These are phyloP conservation scores for Ziziphus jujuba DNA, from an alignment of 306 rosid species.

Conservation along the genomic window DNA sequence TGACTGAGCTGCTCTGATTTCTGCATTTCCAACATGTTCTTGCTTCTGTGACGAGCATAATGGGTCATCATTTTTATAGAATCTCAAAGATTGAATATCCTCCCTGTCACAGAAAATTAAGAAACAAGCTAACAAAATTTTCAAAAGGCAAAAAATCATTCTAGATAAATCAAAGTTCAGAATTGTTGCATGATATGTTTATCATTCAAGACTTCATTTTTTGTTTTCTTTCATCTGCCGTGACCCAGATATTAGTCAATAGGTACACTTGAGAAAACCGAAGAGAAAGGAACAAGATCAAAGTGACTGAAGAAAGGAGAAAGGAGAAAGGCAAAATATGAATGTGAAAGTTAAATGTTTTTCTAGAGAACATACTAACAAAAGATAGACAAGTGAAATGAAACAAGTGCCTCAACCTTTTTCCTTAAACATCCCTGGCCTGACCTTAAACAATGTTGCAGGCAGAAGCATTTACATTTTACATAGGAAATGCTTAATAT, in stretches of 20 bases:
- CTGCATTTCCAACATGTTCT: constrained; percentile 40
- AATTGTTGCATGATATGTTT: too few species aligned
- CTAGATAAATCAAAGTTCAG: not conserved
- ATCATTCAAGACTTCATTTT: too few species aligned
- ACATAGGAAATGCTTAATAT: not conserved
- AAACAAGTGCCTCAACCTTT: not conserved
- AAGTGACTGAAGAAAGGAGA: too few species aligned
- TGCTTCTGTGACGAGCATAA: constrained; percentile 43
- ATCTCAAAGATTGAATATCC: constrained; percentile 58
- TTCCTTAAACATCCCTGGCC: not conserved
- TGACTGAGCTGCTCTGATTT: constrained; percentile 27
- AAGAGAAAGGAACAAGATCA: too few species aligned
- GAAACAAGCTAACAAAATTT: too few species aligned
- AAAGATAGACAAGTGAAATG: not conserved
- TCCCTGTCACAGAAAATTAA: constrained; percentile 42
- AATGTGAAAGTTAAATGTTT: not conserved
- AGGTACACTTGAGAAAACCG: too few species aligned
- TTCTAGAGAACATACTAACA: not conserved
- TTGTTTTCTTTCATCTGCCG: too few species aligned
- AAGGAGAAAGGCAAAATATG: too few species aligned
- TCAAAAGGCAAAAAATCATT: not conserved
- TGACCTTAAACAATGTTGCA: not conserved
- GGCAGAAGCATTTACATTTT: not conserved
- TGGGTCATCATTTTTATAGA: constrained; percentile 50
- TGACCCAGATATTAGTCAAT: too few species aligned